Base-by-base conservation (phyloP, 2,329 filamentous ascomycete genomes). In the Aspergillus sp. region DNA sequence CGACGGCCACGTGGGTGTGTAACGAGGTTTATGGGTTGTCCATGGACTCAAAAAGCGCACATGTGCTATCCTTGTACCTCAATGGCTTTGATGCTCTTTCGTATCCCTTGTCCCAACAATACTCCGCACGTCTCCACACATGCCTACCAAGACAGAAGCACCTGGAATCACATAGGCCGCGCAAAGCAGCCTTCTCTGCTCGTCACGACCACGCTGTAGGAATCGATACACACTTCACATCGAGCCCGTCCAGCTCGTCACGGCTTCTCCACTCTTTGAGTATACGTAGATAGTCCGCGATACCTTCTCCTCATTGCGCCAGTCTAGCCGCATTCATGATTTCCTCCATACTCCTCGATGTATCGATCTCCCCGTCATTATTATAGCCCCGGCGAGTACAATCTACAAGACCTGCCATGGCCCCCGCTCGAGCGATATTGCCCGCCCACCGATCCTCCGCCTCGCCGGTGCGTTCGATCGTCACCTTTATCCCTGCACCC, bases 371-470 rank as follows among this genome's bases (percentile, higher is more conserved):
- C 2, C 78, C 81, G 70, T 86, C 82, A 23, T 69, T 72, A 52
- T 84, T 87, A 45, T 82, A 72, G 65, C 86, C 87, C 13, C 81
- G 77, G 0, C 85, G 85, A n/a, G 84, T 85, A 71, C 85, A 88
- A 15, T 81, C 77, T 5, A 71, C 69, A 22, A 82, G 59, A 7
- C 75, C 74, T 0, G 77, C 76, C 2, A 54, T 7, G 1, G 25
- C 45, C 81, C 71, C 72, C 0, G 81, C 81, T 1, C 77, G 74
- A 54, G 13, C 2, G 66, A 82, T 76, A 53, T 73, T 66, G 25
- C 67, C 65, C 0, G 77, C 73, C 82, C 83, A 87, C 3, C 71
- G 78, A 55, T 84, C 78, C 67, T 84, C 82, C 0, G 78, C 83
- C 25, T 79, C 76, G 3, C 60, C 56, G 0, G 61, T 63, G 1